phyloP scores from a whole-genome alignment of 2,329 filamentous ascomycete species.

The Hirsutella rhossiliensis region DNA sequence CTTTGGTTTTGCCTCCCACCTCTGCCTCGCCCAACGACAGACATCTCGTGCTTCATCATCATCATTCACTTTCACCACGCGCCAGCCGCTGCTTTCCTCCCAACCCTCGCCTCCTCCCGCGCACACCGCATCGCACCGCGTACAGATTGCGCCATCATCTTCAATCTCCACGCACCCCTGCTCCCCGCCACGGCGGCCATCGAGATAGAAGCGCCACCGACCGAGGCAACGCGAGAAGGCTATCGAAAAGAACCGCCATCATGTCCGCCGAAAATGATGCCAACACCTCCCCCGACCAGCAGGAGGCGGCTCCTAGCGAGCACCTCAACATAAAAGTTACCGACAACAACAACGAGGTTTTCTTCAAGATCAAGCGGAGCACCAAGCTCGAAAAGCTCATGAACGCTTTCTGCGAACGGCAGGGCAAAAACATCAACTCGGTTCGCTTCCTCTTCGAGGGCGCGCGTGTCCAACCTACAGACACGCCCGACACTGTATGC shows the following conservation, averaged over 20 bases:
- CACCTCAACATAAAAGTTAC: slow-evolving; percentile 99
- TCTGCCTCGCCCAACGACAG: no score
- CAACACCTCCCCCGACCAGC: slow-evolving; percentile 34
- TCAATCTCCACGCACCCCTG: no score
- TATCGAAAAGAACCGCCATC: background rate
- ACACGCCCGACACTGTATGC: slow-evolving; percentile 84
- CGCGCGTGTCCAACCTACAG: slow-evolving; percentile 75
- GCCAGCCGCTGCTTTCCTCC: no score
- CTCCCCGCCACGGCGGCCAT: no score
- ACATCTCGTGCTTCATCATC: no score
- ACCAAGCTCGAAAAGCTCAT: slow-evolving; percentile 96
- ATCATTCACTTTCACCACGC: no score
- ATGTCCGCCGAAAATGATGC: slow-evolving; percentile 37
- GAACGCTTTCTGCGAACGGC: slow-evolving; percentile 93
- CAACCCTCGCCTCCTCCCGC: no score
- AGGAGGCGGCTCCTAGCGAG: slow-evolving; percentile 44
- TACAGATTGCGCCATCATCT: no score
- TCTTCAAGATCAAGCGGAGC: slow-evolving; percentile 98
- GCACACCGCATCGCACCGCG: no score
- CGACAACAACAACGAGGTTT: slow-evolving; percentile 98
- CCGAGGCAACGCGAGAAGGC: background rate
- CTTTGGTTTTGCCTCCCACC: no score
- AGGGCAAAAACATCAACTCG: slow-evolving; percentile 74
- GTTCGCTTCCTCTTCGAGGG: slow-evolving; percentile 96
- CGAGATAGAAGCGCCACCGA: no score